Evolutionary conservation across 108 stramenopile genomes (phyloP).

Genomic region (Stephanodiscus triporus): DNA sequence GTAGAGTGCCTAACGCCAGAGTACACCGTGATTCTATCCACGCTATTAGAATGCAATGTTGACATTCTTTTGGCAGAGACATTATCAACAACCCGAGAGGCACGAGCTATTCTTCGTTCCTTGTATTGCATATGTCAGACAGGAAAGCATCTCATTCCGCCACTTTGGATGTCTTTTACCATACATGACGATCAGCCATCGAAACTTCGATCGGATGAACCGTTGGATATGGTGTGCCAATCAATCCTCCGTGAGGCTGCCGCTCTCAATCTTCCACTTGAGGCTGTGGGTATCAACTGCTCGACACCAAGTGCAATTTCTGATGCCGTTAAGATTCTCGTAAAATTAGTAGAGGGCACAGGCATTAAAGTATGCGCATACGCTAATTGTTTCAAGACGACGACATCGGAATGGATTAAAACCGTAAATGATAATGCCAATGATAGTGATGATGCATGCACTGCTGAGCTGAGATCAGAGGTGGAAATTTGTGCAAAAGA

Average conservation of each 20-base stretch:
- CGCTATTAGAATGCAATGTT: constrained; percentile 35
- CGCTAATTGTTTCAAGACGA: constrained; percentile 49
- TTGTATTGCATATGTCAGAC: constrained; percentile 7
- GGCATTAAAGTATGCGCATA: constrained; percentile 37
- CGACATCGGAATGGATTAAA: constrained; percentile 53
- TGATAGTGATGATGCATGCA: background rate
- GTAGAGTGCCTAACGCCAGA: constrained; percentile 27
- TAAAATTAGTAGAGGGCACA: constrained; percentile 4
- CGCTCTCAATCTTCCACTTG: constrained; percentile 20
- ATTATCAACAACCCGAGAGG: constrained; percentile 50
- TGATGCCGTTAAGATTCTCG: constrained; percentile 21
- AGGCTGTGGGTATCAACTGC: constrained; percentile 53
- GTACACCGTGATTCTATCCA: constrained; percentile 33
- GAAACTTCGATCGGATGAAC: constrained; percentile 43
- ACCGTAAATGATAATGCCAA: constrained; percentile 19
- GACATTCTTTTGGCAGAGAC: constrained; percentile 53
- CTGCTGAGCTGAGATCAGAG: background rate
- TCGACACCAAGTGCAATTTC: constrained; percentile 47
- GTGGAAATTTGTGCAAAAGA: constrained; percentile 18
- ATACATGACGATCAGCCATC: constrained; percentile 37
- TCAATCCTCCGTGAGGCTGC: constrained; percentile 17
- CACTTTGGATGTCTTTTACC: constrained; percentile 50
- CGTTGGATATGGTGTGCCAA: constrained; percentile 22
- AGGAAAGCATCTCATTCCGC: constrained; percentile 11
- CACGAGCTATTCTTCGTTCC: constrained; percentile 31